Conservation (phyloP, 805 yeast genomes). For the Yarrowia sp. region DNA sequence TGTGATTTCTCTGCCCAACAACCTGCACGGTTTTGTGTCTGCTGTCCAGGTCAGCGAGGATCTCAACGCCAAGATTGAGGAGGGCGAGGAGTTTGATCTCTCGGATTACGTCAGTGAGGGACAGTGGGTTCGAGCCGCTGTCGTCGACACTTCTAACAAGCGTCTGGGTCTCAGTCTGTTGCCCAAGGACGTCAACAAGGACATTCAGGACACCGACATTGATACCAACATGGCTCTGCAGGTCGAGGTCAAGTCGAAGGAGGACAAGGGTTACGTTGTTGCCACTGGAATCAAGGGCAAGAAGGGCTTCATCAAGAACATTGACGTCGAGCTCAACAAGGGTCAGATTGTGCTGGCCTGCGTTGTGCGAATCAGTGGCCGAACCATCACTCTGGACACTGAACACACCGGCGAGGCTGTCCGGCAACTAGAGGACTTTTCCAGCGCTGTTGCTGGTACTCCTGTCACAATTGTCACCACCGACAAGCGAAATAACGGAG, state of each 20-base stretch:
- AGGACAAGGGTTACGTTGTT: constrained; percentile 89
- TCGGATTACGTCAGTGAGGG: constrained; percentile 66
- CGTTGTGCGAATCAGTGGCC: constrained; percentile 58
- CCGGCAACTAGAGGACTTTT: constrained; percentile 65
- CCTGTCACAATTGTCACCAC: constrained; percentile 75
- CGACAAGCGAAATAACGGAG: constrained; percentile 65
- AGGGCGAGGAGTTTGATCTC: constrained; percentile 53
- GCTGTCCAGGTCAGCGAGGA: constrained; percentile 63
- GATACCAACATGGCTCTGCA: constrained; percentile 70
- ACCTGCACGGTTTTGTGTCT: constrained; percentile 78
- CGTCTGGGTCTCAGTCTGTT: constrained; percentile 75
- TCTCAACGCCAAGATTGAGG: constrained; percentile 61
- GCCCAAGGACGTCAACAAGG: constrained; percentile 72
- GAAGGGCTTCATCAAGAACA: constrained; percentile 67
- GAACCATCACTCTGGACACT: constrained; percentile 67
- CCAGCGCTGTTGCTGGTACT: constrained; percentile 86
- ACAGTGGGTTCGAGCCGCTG: constrained; percentile 84
- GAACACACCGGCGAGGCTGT: constrained; percentile 55
- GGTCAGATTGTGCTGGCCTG: constrained; percentile 78
- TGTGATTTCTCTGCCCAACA: constrained; percentile 77
- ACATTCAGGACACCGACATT: constrained; percentile 57
- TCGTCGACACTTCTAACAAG: constrained; percentile 66
- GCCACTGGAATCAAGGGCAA: constrained; percentile 66
- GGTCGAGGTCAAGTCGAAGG: constrained; percentile 76
- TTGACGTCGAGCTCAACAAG: constrained; percentile 65